Base-by-base conservation (phyloP, 1,284 basidiomycete species). In the Inonotus obliquus region DNA sequence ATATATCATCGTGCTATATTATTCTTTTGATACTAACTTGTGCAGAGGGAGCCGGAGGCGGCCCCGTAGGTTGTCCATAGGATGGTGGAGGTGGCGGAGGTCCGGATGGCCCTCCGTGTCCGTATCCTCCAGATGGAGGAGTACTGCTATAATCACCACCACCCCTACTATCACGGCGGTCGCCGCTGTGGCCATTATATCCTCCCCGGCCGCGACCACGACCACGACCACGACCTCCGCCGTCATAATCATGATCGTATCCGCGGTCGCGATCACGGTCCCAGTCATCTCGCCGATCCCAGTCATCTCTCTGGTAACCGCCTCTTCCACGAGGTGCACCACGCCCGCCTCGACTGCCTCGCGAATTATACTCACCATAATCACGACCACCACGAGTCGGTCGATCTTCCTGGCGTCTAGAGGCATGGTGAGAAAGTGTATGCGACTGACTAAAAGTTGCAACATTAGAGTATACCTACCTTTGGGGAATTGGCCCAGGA, bases 201-300 rank as follows among this genome's bases (percentile, higher is more conserved):
- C 75, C 73, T 58, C 70, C 71, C 65, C 77, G 32, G 32, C 32
- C 68, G 29, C 71, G 71, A 5, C 61, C 55, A 23, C 68, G 65
- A 64, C 75, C 76, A n/a, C 77, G 75, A 41, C 73, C 73, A 37
- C 71, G 63, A 59, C 72, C 72, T 23, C 70, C 69, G 48, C 74
- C 66, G 23, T 63, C 61, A 60, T 74, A 76, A 35, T 79, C 79
- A 51, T 82, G 78, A 35, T 52, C 68, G 38, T 75, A 71, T 25
- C 77, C 74, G 52, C 80, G 77, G 23, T 79, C 79, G 21, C 81
- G 79, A 59, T 81, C 80, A 56, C 79, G 72, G 27, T 75, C 77
- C 67, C 72, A 74, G 38, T 79, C 76, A 41, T 63, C 75, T 57
- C 76, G 72, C 25, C 80, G 73, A 23, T 78, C 77, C 66, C 79